Evolutionary conservation across 2,329 filamentous ascomycete genomes (phyloP), one percentile per base, ranked within the genome.

Genomic region (Aspergillus candidus): DNA sequence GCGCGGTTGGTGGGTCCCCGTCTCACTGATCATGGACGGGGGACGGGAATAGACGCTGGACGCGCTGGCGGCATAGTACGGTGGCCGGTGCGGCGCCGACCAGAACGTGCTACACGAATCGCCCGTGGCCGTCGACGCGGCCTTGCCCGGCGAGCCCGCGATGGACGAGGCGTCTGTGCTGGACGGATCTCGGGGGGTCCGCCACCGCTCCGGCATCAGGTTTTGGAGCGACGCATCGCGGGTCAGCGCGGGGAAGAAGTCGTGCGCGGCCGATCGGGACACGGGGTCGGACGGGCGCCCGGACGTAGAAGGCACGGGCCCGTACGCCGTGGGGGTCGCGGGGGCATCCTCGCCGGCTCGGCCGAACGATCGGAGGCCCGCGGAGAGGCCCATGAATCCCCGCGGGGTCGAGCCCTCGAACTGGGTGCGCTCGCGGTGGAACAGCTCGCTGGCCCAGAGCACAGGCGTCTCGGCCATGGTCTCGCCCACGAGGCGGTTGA

Each of bases 371-470:
- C 38, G 62, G 54, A 41, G 79, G 43, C 82, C 48, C 2, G 55
- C 41, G 11, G 63, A 60, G 13, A 69, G 51, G 5, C 62, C 57
- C 11, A 64, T 57, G 35, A 69, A 64, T n/a, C 55, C 44, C n/a
- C 63, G 59, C 41, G 54, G 56, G n/a, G 57, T 59, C n/a, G 62
- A 60, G n/a, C 63, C 58, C 41, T 73, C 70, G 42, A 66, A 72
- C 35, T 58, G 66, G 29, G 57, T 58, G 35, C 67, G 65, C 49
- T 96, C 90, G 15, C 86, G 79, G 46, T 83, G 79, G 61, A 88
- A 97, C 1, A 98, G 74, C 46, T 94, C 86, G 59, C 89, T 96
- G 0, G 89, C 89, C 89, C 89, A 96, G 2, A 97, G 72, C 0
- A 94, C 87, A 0, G 91, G 89, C 0, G 86, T 87, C 32, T 94